phyloP scores from a whole-genome alignment of 2,329 filamentous ascomycete species.

The Aspergillus viridinutans region DNA sequence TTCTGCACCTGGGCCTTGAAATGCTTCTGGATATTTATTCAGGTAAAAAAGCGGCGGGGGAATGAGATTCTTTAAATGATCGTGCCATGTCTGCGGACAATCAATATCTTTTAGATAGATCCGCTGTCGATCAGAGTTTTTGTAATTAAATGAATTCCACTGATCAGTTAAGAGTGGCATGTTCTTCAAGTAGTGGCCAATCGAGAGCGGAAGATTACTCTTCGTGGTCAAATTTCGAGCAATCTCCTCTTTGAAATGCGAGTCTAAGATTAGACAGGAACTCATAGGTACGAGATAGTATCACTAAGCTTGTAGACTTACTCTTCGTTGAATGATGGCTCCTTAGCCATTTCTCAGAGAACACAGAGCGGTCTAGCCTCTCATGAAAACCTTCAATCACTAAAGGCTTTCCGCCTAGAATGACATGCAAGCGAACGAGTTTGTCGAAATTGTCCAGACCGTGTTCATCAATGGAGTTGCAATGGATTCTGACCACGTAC shows the following conservation, averaged over 20 bases:
- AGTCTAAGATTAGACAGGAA: constrained; percentile 12
- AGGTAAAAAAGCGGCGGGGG: constrained; percentile 84
- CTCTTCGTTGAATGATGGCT: constrained; percentile 74
- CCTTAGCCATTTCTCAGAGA: constrained; percentile 76
- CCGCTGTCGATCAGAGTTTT: constrained; percentile 73
- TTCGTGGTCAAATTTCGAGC: constrained; percentile 75
- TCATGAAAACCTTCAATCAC: constrained; percentile 86
- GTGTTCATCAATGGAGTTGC: constrained; percentile 70
- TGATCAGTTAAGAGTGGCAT: constrained; percentile 81
- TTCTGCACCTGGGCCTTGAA: constrained; percentile 51
- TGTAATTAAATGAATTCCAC: constrained; percentile 70
- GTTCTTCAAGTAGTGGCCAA: constrained; percentile 83
- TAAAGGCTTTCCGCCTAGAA: constrained; percentile 78
- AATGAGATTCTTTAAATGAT: constrained; percentile 71
- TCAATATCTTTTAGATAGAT: constrained; percentile 98
- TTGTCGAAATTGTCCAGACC: constrained; percentile 79
- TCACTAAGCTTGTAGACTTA: constrained; percentile 37
- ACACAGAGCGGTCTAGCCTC: constrained; percentile 69
- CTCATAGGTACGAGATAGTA: background rate
- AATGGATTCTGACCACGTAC: constrained; percentile 76
- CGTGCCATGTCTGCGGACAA: constrained; percentile 80
- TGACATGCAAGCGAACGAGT: constrained; percentile 76
- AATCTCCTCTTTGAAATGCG: constrained; percentile 61
- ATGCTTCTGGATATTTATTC: constrained; percentile 68
- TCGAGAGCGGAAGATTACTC: constrained; percentile 74